Percentiles rank a stretch among this genome's conserved stretches.
These are phyloP conservation scores for Ophiocordyceps polyrhachis-furcata DNA, from an alignment of 2,329 filamentous ascomycete species.

Conservation along the genomic window DNA sequence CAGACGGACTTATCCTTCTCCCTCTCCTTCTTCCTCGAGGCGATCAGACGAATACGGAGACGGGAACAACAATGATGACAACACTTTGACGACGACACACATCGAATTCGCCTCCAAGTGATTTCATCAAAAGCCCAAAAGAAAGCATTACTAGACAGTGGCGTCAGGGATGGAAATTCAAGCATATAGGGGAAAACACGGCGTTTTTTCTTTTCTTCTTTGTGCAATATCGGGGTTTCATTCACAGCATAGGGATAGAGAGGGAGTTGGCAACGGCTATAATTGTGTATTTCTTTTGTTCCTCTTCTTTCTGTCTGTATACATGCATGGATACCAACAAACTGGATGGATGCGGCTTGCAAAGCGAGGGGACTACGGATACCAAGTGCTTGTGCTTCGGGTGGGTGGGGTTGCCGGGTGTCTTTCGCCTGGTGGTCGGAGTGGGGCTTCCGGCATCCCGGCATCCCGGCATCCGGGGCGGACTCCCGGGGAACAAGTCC, in stretches of 20 bases:
- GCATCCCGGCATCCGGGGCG: too few relatives aligned
- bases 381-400: too few relatives aligned
- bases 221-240: neutral
- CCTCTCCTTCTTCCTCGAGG: too few relatives aligned
- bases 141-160: neutral
- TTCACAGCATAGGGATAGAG: neutral
- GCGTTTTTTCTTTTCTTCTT: too few relatives aligned
- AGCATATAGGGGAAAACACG: neutral
- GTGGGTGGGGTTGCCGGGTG: too few relatives aligned
- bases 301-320: neutral
- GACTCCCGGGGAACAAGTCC: too few relatives aligned
- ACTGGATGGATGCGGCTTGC: too few relatives aligned
- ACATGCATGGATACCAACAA: too few relatives aligned
- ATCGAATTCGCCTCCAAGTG: neutral
- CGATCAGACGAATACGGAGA: neutral
- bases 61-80: neutral
- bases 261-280: neutral
- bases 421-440: too few relatives aligned
- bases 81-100: neutral
- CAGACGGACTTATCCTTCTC: neutral
- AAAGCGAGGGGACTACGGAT: too few relatives aligned
- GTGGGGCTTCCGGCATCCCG: too few relatives aligned
- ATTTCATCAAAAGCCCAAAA: neutral
- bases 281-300: too few relatives aligned
- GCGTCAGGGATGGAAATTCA: neutral